Conservation (phyloP, 495 filamentous ascomycete species). For the Echria macrotheca region DNA sequence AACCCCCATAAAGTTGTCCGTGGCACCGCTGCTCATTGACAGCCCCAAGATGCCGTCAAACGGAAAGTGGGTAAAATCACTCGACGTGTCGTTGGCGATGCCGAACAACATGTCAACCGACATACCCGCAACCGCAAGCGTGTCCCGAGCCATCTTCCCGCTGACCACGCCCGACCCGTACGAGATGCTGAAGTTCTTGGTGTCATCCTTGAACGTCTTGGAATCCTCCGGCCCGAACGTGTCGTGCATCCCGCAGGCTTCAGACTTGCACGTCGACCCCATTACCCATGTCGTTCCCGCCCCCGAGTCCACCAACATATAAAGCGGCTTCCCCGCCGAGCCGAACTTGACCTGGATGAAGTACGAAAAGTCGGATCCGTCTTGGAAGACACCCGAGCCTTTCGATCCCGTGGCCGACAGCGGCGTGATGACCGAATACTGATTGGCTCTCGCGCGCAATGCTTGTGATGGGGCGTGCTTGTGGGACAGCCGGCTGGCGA, state of each 20-base stretch:
- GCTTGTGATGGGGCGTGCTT: slow-evolving; percentile 17
- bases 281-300: slow-evolving; percentile 77
- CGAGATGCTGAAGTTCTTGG: slow-evolving; percentile 50
- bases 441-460: slow-evolving; percentile 32
- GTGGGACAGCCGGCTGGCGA: slow-evolving; percentile 14
- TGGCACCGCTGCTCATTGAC: slow-evolving; percentile 46
- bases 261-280: slow-evolving; percentile 54
- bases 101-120: slow-evolving; percentile 61
- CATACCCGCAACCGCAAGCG: slow-evolving; percentile 57
- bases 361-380: slow-evolving; percentile 74
- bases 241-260: slow-evolving; percentile 59
- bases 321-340: slow-evolving; percentile 55
- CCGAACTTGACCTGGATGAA: slow-evolving; percentile 66
- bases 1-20: slow-evolving; percentile 58
- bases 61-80: slow-evolving; percentile 67
- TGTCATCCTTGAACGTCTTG: slow-evolving; percentile 43
- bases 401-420: slow-evolving; percentile 47
- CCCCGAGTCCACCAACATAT: slow-evolving; percentile 75
- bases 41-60: slow-evolving; percentile 85
- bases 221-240: slow-evolving; percentile 60
- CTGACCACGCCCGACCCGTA: slow-evolving; percentile 70
- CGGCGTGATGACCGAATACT: slow-evolving; percentile 54
- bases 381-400: slow-evolving; percentile 64
- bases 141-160: slow-evolving; percentile 60
- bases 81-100: slow-evolving; percentile 56